phyloP scores from a whole-genome alignment of 768 basidiomycete genomes.

The Leccinum imitatum region DNA sequence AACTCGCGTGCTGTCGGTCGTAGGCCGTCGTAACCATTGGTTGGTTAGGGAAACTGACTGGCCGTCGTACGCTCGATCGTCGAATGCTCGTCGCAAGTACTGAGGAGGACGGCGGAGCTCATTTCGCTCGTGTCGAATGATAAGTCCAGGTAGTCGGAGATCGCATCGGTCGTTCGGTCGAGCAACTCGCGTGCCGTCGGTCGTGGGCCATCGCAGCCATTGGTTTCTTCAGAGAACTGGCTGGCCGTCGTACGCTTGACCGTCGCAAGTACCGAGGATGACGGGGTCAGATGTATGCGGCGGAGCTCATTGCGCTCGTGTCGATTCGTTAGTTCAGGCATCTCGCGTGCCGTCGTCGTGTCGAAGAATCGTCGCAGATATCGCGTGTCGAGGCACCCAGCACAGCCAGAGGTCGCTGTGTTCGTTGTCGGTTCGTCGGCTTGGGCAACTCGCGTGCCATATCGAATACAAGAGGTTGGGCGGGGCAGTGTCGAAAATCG shows the following conservation, averaged over 20 bases:
- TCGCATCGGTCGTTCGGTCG: background rate
- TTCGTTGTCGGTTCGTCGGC: background rate
- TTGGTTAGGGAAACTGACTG: too few relatives aligned
- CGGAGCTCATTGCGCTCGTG: background rate
- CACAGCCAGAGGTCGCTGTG: background rate
- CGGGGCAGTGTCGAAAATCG: background rate
- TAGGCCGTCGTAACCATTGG: too few relatives aligned
- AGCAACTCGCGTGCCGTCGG: background rate
- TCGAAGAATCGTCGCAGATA: background rate
- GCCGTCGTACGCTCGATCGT: too few relatives aligned
- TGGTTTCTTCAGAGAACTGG: background rate
- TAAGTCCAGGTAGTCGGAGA: background rate
- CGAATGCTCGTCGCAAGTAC: too few relatives aligned
- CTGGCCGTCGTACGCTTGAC: background rate
- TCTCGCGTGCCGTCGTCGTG: background rate
- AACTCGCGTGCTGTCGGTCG: too few relatives aligned
- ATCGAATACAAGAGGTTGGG: background rate
- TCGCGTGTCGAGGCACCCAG: background rate
- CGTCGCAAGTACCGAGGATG: background rate
- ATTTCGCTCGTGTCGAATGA: too few relatives aligned
- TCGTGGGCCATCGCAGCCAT: background rate
- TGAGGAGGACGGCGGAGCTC: too few relatives aligned
- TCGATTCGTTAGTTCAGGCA: background rate
- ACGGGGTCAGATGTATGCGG: background rate
- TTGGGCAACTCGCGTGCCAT: constrained; percentile 4